Base-by-base conservation (phyloP, 2,329 filamentous ascomycete species). In the Diplodia mutila region DNA sequence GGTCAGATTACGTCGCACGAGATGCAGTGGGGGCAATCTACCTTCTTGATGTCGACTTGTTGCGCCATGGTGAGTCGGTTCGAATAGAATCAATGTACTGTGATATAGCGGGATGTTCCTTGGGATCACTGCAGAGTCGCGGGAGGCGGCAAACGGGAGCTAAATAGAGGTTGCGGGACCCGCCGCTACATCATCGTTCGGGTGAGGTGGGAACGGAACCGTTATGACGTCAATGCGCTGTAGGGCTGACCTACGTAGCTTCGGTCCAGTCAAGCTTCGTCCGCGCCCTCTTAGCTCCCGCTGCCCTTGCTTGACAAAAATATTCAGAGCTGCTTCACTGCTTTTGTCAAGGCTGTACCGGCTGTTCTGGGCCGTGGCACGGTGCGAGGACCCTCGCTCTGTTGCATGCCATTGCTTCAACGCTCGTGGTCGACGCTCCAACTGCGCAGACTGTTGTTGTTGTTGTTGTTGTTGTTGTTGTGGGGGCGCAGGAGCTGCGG, bases 21-120 rank as follows among this genome's bases (percentile, higher is more conserved):
- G 29, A n/a, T n/a, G 21, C 29, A 14, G 3, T 21, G 48, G 6
- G 29, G 16, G 53, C 3, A 29, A 6, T 18, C 18, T n/a, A 61
- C 65, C 65, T 67, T 67, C 48, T 61, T 67, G 16, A 67, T 61
- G 5, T 67, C 65, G 18, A 51, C 2, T 34, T 46, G 32, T 42
- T 21, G 65, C 32, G 34, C 55, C 65, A 67, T 67, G 6, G 51
- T 54, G 14, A 6, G 9, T 14, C n/a, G n/a, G n/a, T n/a, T 52
- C 21, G n/a, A 54, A 18, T 54, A 14, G 18, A 25, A 6, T 4
- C 32, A 37, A 9, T 39, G 9, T n/a, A 12, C 37, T 42, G 11
- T 21, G 8, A n/a, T 46, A 18, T 46, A 46, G 18, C 42, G 3
- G 42, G 9, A 18, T 11, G 42, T 21, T 46, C n/a, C 42, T 4